phyloP scores from a whole-genome alignment of 805 yeast genomes.

The Cyberlindnera galapagoensis region DNA sequence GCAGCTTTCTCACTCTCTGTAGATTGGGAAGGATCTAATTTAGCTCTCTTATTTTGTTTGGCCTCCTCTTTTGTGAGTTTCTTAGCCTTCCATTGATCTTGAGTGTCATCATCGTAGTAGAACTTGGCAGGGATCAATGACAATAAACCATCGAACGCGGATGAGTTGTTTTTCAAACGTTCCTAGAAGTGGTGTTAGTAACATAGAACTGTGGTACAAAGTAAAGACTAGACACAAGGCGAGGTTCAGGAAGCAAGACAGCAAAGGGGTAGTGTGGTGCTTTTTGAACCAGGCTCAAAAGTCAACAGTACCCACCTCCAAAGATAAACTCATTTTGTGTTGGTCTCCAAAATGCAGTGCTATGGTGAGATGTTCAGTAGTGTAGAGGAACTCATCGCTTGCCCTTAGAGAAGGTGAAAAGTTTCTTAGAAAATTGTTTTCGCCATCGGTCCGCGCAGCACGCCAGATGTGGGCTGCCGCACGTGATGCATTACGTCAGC shows the following conservation, averaged over 20 bases:
- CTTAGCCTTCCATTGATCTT: conserved; percentile 85
- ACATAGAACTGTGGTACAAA: neutral
- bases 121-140: conserved; percentile 92
- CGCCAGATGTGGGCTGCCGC: no score
- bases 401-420: no score
- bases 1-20: conserved; percentile 42
- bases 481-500: no score
- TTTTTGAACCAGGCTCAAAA: no score
- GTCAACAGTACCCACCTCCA: conserved; percentile 45
- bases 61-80: conserved; percentile 65
- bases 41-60: conserved; percentile 54
- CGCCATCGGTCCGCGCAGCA: no score
- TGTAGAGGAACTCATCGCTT: no score
- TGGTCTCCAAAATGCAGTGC: no score
- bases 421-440: no score
- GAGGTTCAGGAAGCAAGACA: no score
- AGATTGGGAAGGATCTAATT: conserved; percentile 63
- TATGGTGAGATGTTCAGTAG: no score
- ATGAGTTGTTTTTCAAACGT: conserved; percentile 68
- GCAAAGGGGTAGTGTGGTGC: no score
- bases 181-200: conserved; percentile 36
- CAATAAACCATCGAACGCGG: conserved; percentile 81
- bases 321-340: conserved; percentile 44
- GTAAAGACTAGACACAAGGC: no score
- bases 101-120: conserved; percentile 85